These are phyloP conservation scores for Crepidotus sp. DNA, from an alignment of 1,284 basidiomycete species.

Conservation along the genomic window DNA sequence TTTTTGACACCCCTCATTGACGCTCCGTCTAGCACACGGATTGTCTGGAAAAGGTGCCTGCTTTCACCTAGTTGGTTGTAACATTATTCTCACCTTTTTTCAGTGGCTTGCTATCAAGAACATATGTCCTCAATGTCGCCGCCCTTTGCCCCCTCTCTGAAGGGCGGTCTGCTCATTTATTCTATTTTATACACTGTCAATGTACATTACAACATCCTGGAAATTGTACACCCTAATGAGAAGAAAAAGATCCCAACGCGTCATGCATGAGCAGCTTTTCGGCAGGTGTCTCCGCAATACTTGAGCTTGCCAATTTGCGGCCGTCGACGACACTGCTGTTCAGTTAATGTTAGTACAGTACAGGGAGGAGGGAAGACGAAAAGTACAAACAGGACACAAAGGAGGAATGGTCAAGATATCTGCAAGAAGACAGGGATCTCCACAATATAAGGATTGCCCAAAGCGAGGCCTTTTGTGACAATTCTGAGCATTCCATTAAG, in stretches of 20 bases:
- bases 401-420: conserved; percentile 16
- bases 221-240: neutral
- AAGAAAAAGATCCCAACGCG: neutral
- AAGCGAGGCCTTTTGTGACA: conserved; percentile 14
- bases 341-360: neutral
- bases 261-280: conserved; percentile 10
- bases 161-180: neutral
- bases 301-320: conserved; percentile 17
- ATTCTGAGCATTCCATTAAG: conserved; percentile 2
- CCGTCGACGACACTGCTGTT: conserved; percentile 16
- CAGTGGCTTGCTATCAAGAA: conserved; percentile 91
- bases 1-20: neutral
- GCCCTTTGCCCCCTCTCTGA: conserved; percentile 68
- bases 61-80: neutral
- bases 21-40: conserved; percentile 56
- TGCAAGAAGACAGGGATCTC: conserved; percentile 11
- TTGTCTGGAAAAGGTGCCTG: conserved; percentile 62
- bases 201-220: conserved; percentile 5
- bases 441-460: conserved; percentile 15
- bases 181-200: conserved; percentile 7
- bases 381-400: conserved; percentile 1
- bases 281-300: conserved; percentile 16
- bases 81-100: conserved; percentile 8
- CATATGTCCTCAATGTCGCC: conserved; percentile 82
- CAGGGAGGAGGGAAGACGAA: neutral